Percentiles rank a stretch among this genome's conserved stretches.
Conservation (phyloP, 345 rosid genomes). For the Dovyalis caffra region DNA sequence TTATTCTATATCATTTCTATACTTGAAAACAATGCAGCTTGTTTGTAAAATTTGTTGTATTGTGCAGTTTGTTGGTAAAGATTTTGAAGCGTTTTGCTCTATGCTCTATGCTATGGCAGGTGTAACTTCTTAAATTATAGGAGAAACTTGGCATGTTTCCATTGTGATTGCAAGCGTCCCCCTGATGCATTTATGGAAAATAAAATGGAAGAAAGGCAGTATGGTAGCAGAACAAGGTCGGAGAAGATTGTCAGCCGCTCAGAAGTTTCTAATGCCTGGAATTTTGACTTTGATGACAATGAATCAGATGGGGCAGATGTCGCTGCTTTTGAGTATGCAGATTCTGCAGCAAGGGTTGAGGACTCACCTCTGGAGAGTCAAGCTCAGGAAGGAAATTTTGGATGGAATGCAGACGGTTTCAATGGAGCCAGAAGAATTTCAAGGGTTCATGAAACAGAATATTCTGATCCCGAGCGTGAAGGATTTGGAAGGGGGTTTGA, state of each 20-base stretch:
- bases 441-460: constrained; percentile 33
- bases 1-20: not conserved
- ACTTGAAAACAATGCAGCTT: not conserved
- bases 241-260: constrained; percentile 45
- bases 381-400: constrained; percentile 33
- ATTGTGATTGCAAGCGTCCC: constrained; percentile 97
- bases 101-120: constrained; percentile 49
- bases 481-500: constrained; percentile 67
- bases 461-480: constrained; percentile 38
- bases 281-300: constrained; percentile 93
- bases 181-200: constrained; percentile 62
- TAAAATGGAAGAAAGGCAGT: constrained; percentile 51
- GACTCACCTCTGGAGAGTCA: constrained; percentile 25
- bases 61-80: not conserved
- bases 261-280: constrained; percentile 89
- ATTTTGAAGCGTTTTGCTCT: constrained; percentile 17
- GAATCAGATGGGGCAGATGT: constrained; percentile 99
- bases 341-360: constrained; percentile 42
- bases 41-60: not conserved
- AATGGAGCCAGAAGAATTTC: constrained; percentile 28
- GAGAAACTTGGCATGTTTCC: constrained; percentile 90
- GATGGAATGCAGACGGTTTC: constrained; percentile 40
- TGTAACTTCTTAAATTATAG: constrained; percentile 95
- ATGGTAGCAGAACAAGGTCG: constrained; percentile 37
- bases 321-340: constrained; percentile 86